Evolutionary conservation across 768 basidiomycete species (phyloP).

Genomic region (Rhodotorula sphaerocarpa): DNA sequence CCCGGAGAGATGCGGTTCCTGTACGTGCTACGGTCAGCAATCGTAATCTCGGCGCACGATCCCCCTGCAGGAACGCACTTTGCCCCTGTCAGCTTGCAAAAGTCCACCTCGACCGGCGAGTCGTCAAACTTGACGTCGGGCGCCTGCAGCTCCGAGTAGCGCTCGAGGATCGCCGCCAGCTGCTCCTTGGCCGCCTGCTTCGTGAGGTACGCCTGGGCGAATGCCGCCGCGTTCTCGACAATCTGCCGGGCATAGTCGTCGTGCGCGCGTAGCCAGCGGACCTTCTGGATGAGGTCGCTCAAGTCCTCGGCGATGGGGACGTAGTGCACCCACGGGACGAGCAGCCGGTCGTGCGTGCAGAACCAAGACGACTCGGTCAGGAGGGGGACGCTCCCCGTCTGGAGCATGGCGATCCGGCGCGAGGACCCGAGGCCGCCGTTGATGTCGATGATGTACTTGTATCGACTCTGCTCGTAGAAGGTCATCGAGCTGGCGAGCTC

Average conservation of each 20-base stretch:
- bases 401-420: background rate
- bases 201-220: background rate
- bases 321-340: background rate
- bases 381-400: background rate
- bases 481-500: background rate
- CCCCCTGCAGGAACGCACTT: background rate
- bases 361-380: background rate
- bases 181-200: background rate
- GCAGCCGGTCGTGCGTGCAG: background rate
- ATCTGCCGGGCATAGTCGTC: background rate
- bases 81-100: background rate
- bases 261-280: background rate
- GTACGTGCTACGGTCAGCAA: background rate
- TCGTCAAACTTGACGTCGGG: background rate
- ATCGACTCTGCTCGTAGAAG: background rate
- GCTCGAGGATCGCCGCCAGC: background rate
- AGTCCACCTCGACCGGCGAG: background rate
- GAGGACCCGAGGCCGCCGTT: constrained; percentile 1
- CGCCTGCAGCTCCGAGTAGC: background rate
- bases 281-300: background rate
- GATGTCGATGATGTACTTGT: background rate
- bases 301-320: background rate
- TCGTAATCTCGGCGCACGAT: too few species aligned
- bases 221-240: background rate
- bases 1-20: background rate